phyloP scores from a whole-genome alignment of 768 basidiomycete species.

The Dendrothele bispora region DNA sequence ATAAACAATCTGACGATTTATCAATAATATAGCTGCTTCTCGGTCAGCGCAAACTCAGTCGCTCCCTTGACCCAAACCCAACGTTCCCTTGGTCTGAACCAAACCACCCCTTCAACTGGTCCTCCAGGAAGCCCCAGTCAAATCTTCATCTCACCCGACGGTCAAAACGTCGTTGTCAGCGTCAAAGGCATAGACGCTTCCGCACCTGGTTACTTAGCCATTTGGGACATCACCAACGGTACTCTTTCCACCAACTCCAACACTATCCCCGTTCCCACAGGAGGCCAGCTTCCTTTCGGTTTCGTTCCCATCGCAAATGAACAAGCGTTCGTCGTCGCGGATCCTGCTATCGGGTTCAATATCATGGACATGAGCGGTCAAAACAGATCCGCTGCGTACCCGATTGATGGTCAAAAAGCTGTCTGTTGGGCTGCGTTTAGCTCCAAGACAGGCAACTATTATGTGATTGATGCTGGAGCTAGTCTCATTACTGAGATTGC shows the following conservation, averaged over 20 bases:
- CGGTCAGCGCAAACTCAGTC: slow-evolving; percentile 32
- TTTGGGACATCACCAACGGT: slow-evolving; percentile 48
- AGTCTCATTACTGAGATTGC: slow-evolving; percentile 42
- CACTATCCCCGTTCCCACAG: slow-evolving; percentile 31
- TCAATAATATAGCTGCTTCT: slow-evolving; percentile 33
- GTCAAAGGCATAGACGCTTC: slow-evolving; percentile 45
- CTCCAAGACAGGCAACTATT: slow-evolving; percentile 41
- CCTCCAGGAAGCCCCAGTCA: slow-evolving; percentile 45
- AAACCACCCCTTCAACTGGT: slow-evolving; percentile 50
- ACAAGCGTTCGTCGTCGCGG: slow-evolving; percentile 38
- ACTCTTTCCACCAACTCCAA: slow-evolving; percentile 41
- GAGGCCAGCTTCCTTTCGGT: slow-evolving; percentile 48
- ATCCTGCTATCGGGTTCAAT: slow-evolving; percentile 39
- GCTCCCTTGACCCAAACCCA: slow-evolving; percentile 39
- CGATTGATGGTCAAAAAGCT: slow-evolving; percentile 37
- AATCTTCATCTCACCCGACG: slow-evolving; percentile 46
- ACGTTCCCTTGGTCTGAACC: slow-evolving; percentile 45
- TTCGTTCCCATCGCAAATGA: slow-evolving; percentile 40
- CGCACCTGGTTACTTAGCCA: slow-evolving; percentile 47
- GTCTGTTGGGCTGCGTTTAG: slow-evolving; percentile 45
- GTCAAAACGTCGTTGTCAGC: slow-evolving; percentile 41
- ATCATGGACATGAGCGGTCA: slow-evolving; percentile 29
- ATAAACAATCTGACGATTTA: too few species aligned
- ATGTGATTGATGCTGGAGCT: slow-evolving; percentile 41
- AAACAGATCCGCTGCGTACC: slow-evolving; percentile 25